phyloP scores from a whole-genome alignment of 2,329 filamentous ascomycete species.

The Fusarium burgessii region DNA sequence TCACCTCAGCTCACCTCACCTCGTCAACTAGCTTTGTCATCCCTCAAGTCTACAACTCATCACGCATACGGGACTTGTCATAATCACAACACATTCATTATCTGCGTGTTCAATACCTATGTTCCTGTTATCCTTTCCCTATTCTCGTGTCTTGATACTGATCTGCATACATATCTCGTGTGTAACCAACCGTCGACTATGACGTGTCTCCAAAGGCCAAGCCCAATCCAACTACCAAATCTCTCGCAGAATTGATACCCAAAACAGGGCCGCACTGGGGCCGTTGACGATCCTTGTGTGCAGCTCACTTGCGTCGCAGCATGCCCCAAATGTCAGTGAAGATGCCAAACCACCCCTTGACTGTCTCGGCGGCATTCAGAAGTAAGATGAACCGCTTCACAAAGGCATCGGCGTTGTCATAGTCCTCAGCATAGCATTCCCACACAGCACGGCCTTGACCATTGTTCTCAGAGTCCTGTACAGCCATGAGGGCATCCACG shows the following conservation, averaged over 20 bases:
- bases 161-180: not conserved
- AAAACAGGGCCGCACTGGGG: not conserved
- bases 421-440: constrained; percentile 72
- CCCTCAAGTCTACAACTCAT: not conserved
- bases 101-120: not conserved
- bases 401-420: constrained; percentile 67
- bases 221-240: no score
- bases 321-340: constrained; percentile 45
- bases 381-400: constrained; percentile 64
- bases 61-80: not conserved
- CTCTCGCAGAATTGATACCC: not conserved
- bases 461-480: constrained; percentile 52
- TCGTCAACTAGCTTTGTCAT: not conserved
- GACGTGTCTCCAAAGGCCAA: not conserved
- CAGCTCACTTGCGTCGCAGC: constrained; percentile 38
- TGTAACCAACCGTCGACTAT: not conserved
- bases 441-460: constrained; percentile 62
- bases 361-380: constrained; percentile 62
- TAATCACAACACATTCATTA: not conserved
- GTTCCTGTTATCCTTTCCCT: not conserved
- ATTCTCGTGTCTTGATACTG: not conserved
- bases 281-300: not conserved
- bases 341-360: constrained; percentile 67
- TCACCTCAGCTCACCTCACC: not conserved
- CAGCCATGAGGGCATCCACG: constrained; percentile 42